A percentile compares a stretch with the other conserved stretches of the same genome.
phyloP scores from a whole-genome alignment of 192 early-diverging fungal genomes.

The Oehlia diaphana region DNA sequence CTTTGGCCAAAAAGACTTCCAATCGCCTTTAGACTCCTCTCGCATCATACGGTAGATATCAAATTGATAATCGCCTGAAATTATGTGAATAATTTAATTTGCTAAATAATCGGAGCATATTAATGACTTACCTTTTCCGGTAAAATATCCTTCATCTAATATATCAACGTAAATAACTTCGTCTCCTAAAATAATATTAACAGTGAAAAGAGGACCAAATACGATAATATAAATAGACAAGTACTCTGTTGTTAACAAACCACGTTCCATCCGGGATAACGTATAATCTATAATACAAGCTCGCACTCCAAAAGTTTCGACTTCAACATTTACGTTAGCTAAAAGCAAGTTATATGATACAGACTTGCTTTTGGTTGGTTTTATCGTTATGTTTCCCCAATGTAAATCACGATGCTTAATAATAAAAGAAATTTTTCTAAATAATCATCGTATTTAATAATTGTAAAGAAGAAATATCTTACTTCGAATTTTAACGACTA shows the following conservation, averaged over 20 bases:
- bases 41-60: slow-evolving; percentile 76
- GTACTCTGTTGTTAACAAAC: slow-evolving; percentile 18
- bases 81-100: slow-evolving; percentile 31
- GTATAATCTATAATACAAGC: slow-evolving; percentile 76
- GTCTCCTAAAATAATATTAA: slow-evolving; percentile 7
- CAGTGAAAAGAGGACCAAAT: neutral
- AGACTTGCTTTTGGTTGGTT: slow-evolving; percentile 23
- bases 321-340: slow-evolving; percentile 11
- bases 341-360: slow-evolving; percentile 14
- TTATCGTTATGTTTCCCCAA: slow-evolving; percentile 75
- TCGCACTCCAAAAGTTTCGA: slow-evolving; percentile 63
- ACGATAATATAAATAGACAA: neutral
- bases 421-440: neutral
- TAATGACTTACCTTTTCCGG: slow-evolving; percentile 32
- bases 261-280: slow-evolving; percentile 57
- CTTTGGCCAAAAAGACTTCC: slow-evolving; percentile 43
- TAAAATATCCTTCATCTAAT: slow-evolving; percentile 55
- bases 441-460: neutral
- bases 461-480: neutral
- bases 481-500: slow-evolving; percentile 30
- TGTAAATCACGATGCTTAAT: slow-evolving; percentile 73
- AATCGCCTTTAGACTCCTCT: slow-evolving; percentile 39
- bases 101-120: neutral
- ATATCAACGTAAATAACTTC: slow-evolving; percentile 57
- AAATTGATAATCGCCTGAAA: slow-evolving; percentile 67